Evolutionary conservation across 2,329 filamentous ascomycete species (phyloP).

Genomic region (Monosporascus sp.): DNA sequence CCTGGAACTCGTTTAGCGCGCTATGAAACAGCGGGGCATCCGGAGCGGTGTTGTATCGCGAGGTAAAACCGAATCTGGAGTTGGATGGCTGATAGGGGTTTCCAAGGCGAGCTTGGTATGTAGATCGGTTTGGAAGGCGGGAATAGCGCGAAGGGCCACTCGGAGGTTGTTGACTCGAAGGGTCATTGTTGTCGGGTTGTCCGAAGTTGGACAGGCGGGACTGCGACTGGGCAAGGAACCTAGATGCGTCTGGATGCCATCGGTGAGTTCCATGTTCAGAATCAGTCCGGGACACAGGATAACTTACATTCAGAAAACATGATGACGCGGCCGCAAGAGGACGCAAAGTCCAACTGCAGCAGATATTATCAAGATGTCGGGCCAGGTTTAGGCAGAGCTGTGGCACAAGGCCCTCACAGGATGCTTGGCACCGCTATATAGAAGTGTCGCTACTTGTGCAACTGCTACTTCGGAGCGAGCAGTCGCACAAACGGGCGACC

Average conservation of each 20-base stretch:
- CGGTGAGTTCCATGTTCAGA: conserved; percentile 12
- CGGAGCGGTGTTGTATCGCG: conserved; percentile 64
- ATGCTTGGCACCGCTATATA: not conserved
- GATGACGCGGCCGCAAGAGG: not conserved
- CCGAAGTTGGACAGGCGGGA: conserved; percentile 74
- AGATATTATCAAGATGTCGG: not conserved
- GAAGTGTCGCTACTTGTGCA: not conserved
- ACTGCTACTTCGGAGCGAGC: not conserved
- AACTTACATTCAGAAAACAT: not conserved
- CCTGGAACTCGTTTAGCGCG: conserved; percentile 81
- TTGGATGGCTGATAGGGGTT: conserved; percentile 75
- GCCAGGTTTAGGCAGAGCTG: not conserved
- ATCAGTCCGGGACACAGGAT: not conserved
- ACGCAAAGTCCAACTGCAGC: not conserved
- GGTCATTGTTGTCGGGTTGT: conserved; percentile 49
- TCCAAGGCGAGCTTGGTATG: conserved; percentile 35
- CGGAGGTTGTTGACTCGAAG: conserved; percentile 28
- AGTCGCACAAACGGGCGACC: not conserved
- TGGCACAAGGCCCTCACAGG: not conserved
- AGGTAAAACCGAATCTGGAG: conserved; percentile 78
- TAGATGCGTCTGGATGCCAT: conserved; percentile 72
- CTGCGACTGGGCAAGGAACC: conserved; percentile 94
- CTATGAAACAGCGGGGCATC: conserved; percentile 95
- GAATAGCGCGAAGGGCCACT: conserved; percentile 22
- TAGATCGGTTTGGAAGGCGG: conserved; percentile 24